Evolutionary conservation across 2,329 filamentous ascomycete genomes (phyloP).

Genomic region (Berkeleyomyces basicola): DNA sequence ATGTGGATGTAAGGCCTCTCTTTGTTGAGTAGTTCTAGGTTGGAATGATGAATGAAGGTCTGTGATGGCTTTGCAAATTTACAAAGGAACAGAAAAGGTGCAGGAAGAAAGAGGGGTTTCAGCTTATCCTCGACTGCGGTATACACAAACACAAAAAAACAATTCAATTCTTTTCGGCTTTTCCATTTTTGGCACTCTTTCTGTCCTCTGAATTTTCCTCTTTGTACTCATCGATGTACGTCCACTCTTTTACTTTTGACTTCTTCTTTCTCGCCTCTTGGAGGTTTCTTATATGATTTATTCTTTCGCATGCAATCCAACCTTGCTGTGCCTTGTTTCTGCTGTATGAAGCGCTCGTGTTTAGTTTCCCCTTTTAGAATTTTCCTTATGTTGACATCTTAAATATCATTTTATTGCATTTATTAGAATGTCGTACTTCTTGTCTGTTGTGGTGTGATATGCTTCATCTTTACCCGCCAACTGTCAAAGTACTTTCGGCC

Average conservation of each 20-base stretch:
- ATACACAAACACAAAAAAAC: neutral
- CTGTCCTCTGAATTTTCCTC: neutral
- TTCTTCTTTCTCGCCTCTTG: neutral
- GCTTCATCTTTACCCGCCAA: too few relatives aligned
- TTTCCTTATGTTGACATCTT: neutral
- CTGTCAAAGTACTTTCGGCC: too few relatives aligned
- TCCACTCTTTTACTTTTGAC: neutral
- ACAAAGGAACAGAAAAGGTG: neutral
- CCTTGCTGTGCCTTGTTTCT: neutral
- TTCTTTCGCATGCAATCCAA: neutral
- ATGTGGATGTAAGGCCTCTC: conserved; percentile 11
- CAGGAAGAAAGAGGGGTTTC: neutral
- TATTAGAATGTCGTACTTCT: too few relatives aligned
- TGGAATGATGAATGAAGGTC: neutral
- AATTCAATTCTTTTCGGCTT: neutral
- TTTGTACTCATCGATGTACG: neutral
- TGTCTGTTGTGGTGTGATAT: too few relatives aligned
- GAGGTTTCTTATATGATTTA: neutral
- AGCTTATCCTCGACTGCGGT: conserved; percentile 1
- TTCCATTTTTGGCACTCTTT: neutral
- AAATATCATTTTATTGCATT: too few relatives aligned
- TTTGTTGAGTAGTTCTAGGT: conserved; percentile 7
- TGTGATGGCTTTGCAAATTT: neutral
- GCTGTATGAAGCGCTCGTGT: neutral
- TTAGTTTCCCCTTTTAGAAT: neutral